These are phyloP conservation scores for Xylariaceae sp. DNA, from an alignment of 2,329 filamentous ascomycete genomes.

Conservation along the genomic window DNA sequence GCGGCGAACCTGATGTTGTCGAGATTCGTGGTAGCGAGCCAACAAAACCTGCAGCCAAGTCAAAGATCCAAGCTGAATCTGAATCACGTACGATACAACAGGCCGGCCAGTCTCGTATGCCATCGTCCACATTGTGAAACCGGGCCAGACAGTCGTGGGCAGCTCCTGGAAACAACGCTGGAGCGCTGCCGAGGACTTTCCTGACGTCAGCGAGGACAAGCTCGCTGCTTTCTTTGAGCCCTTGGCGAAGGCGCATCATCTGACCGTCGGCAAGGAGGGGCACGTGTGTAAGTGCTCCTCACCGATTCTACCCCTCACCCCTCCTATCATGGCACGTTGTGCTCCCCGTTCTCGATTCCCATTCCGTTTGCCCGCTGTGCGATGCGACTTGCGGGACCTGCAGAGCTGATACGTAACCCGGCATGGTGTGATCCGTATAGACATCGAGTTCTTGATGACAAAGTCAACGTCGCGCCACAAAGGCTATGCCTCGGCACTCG, in stretches of 20 bases:
- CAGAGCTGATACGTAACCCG: neutral
- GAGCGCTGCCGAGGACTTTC: constrained; percentile 21
- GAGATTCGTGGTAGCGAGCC: neutral
- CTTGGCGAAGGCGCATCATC: constrained; percentile 23
- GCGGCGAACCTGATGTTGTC: neutral
- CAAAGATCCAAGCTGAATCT: neutral
- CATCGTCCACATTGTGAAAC: constrained; percentile 23
- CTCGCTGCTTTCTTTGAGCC: constrained; percentile 26
- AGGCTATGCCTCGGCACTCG: constrained; percentile 23
- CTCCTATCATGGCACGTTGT: neutral
- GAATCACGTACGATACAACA: constrained; percentile 5
- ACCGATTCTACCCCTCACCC: neutral
- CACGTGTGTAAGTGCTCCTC: constrained; percentile 24
- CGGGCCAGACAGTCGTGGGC: constrained; percentile 22
- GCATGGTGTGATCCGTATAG: constrained; percentile 7
- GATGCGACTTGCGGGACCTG: neutral
- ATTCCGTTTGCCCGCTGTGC: neutral
- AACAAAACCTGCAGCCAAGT: neutral
- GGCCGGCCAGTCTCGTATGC: constrained; percentile 22
- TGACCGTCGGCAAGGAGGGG: constrained; percentile 24
- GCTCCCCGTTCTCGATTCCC: neutral
- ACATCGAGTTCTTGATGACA: constrained; percentile 26
- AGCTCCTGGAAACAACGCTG: constrained; percentile 26
- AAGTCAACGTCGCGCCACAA: constrained; percentile 19
- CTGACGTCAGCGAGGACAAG: constrained; percentile 20